Percentiles rank a stretch among this genome's conserved stretches.
These are phyloP conservation scores for Coemansia sp. DNA, from an alignment of 371 early-diverging fungal species.

Conservation along the genomic window DNA sequence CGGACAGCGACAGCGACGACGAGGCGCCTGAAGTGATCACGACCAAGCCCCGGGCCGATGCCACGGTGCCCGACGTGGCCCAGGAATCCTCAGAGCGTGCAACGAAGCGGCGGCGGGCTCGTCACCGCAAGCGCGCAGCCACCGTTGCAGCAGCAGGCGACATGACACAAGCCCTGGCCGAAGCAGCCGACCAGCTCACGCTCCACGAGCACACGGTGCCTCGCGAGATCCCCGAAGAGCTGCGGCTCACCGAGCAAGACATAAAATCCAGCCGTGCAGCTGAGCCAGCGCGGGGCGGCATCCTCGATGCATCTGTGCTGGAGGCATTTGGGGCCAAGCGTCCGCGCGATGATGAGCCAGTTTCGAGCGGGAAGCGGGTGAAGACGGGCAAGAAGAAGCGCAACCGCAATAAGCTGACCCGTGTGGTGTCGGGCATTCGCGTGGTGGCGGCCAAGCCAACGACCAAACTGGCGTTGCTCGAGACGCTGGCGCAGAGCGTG, in stretches of 20 bases:
- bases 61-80: conserved; percentile 2
- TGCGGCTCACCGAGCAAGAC: conserved; percentile 20
- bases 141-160: conserved; percentile 8
- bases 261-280: not conserved
- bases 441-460: conserved; percentile 36
- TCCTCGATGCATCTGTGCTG: conserved; percentile 34
- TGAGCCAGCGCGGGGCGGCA: not conserved
- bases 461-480: conserved; percentile 16
- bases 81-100: not conserved
- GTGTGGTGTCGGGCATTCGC: conserved; percentile 40
- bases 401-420: conserved; percentile 19
- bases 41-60: conserved; percentile 11
- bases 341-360: not conserved
- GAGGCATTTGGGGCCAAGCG: conserved; percentile 32
- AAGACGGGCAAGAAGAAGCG: conserved; percentile 17
- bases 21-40: conserved; percentile 40
- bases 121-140: conserved; percentile 36
- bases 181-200: conserved; percentile 7
- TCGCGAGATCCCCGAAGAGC: conserved; percentile 31
- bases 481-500: conserved; percentile 29
- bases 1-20: conserved; percentile 20
- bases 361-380: conserved; percentile 2
- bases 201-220: conserved; percentile 10
- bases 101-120: conserved; percentile 36
- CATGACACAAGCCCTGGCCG: conserved; percentile 8